Base-by-base conservation (phyloP, 2,329 filamentous ascomycete genomes). In the Pestalotiopsis sp. region DNA sequence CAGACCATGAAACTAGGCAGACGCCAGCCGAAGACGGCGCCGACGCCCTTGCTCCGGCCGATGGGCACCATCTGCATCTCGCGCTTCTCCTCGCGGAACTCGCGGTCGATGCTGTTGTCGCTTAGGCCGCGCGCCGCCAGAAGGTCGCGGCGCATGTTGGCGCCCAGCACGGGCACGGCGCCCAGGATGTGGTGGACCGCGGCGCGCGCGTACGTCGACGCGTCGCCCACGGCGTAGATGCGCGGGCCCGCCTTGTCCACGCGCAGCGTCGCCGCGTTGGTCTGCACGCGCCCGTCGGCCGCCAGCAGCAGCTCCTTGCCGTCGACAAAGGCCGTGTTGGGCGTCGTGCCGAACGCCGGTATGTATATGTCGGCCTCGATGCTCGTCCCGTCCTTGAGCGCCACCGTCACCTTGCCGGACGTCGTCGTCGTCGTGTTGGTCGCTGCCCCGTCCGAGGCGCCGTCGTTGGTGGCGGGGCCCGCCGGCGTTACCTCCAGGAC, bases 121-220 rank as follows among this genome's bases (percentile, higher is more conserved):
- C 72, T 72, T 0, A 72, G 66, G 2, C 62, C 69, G 17, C 77
- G 75, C 3, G 74, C 80, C 0, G 81, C 69, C 1, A 85, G 74
- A n/a, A 87, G 68, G 73, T 88, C 86, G 0, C 80, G 80, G 73
- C 83, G 83, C 71, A 88, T 78, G 68, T 87, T 87, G 4, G 81
- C 78, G 20, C 80, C 78, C 12, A 87, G 75, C 3, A 84, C 75
- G 0, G 84, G 84, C 2, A 86, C 75, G 0, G 80, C 79, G 5
- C 73, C 72, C 3, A 83, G 69, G 23, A 85, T 79, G 25, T 76
- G 74, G 70, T 86, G 83, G 3, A 87, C 74, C 0, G 80, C 82
- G 3, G 81, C 81, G 1, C 80, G 77, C 0, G 81, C 79, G 65
- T 75, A 79, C 0, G 79, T 80, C 4, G 80, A 76, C 1, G 73